Conservation (phyloP, 1,139 yeast genomes). For the Pichia sp. region DNA sequence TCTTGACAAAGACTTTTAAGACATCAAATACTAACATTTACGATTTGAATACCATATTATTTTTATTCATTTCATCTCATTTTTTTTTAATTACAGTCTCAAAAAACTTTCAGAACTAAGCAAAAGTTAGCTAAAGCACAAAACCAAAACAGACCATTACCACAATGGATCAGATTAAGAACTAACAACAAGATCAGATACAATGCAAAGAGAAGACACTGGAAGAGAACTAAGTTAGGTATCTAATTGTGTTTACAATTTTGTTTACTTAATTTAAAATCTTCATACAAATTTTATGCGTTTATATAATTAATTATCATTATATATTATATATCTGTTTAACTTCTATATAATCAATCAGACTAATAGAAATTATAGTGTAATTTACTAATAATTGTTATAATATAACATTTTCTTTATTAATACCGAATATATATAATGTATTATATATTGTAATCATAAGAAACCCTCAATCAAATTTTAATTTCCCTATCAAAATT, state of each 20-base stretch:
- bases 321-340: too few relatives aligned
- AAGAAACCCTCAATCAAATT: too few relatives aligned
- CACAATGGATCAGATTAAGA: conserved; percentile 99
- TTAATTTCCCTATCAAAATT: too few relatives aligned
- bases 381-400: too few relatives aligned
- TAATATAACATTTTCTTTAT: too few relatives aligned
- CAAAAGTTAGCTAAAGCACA: conserved; percentile 99
- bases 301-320: too few relatives aligned
- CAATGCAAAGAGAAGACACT: conserved; percentile 99
- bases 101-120: conserved; percentile 97
- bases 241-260: conserved; percentile 66
- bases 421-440: neutral
- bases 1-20: neutral
- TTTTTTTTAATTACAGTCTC: conserved; percentile 50
- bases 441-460: too few relatives aligned
- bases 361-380: conserved; percentile 1
- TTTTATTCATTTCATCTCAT: too few relatives aligned
- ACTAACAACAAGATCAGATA: conserved; percentile 97
- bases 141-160: conserved; percentile 99
- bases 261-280: too few relatives aligned
- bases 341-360: neutral
- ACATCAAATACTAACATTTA: conserved; percentile 10
- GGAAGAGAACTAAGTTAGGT: conserved; percentile 99
- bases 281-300: too few relatives aligned
- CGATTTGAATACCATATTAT: too few relatives aligned